Evolutionary conservation across 441 rosid genomes (phyloP), one percentile per base, ranked within the genome.

Genomic region (Heliophila coronopifolia): DNA sequence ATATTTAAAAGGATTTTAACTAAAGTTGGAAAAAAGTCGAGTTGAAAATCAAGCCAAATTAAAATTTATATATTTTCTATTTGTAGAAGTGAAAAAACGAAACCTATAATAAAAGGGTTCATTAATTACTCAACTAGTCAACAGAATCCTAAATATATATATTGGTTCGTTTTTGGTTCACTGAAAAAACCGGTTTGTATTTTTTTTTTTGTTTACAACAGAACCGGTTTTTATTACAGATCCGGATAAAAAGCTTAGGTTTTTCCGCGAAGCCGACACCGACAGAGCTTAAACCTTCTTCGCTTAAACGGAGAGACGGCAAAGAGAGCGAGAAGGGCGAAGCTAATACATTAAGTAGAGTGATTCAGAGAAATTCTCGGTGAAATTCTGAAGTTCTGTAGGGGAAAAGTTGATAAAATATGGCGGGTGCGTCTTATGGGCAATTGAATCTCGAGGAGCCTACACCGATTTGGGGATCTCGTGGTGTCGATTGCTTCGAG

Each of bases 401-500:
- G 46, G 20, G 30, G 40, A 17, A 53, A 34, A 17, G 45, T 26
- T 10, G 14, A n/a, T 3, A 35, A 33, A 41, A 7, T 25, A 84
- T 87, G 94, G 72, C 84, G 24, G 54, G 59, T 38, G 83, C 86
- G n/a, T 80, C 74, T 33, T 70, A 73, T 8, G 89, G 86, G 42
- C 94, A 80, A 68, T 76, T 88, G 49, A 84, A 82, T 49, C 26
- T 88, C 9, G 78, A 73, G 58, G 92, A 85, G 69, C 73, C 78
- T 2, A 84, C 93, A 5, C 67, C 67, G 26, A 42, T 73, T 10
- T 79, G 85, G 81, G 97, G 97, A 45, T 88, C 97, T 46, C 80
- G 97, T 58, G 79, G 90, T 41, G 87, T 85, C 15, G 92, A 88
- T 73, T 82, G 94, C 66, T 88, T 88, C 68, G 90, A 88, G 59